Evolutionary conservation across 192 early-diverging fungal genomes (phyloP), one percentile per base, ranked within the genome.

Genomic region (Gamsiella multidivaricata): DNA sequence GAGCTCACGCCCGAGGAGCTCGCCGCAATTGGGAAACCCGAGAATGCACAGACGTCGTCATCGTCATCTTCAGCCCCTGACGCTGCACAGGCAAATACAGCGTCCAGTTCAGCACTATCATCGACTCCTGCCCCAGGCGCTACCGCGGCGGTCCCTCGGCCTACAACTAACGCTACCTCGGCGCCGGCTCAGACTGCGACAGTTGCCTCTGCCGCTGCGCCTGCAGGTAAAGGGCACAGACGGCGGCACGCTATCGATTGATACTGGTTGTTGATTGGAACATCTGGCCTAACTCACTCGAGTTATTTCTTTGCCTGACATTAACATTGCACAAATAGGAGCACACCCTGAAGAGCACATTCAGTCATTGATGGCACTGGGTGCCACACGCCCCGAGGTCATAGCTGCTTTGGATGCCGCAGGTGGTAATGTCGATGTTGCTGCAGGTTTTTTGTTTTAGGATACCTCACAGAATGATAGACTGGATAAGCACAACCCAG

Each of bases 361-460:
- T 52, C 80, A 90, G 58, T 74, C 85, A 3, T 73, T 99, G 52
- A 90, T 88, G 73, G 88, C 87, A 55, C 63, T 99, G 34, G 97
- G 97, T 2, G 90, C 93, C 12, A 79, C 83, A n/a, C 82, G 93
- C 33, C 84, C 89, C 18, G 89, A 94, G 54, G 97, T 94, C 7
- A 89, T 97, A 56, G 62, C 83, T 52, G 89, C 92, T 25, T 83
- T 99, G 55, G 90, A 96, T 50, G 86, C 84, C 1, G 81, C 89
- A n/a, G 86, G 85, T 6, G 97, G 97, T 20, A 92, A 99, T 78
- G 84, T 88, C 9, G 96, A 99, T 34, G 50, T 93, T 29, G 97
- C 97, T 8, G 96, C 95, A 5, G 88, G 87, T 61, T 80, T 97
- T 49, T 86, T 97, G 36, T 97, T 99, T 75, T 84, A 88, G 66